phyloP scores from a whole-genome alignment of 2,329 filamentous ascomycete genomes.

The Tolypocladium album region DNA sequence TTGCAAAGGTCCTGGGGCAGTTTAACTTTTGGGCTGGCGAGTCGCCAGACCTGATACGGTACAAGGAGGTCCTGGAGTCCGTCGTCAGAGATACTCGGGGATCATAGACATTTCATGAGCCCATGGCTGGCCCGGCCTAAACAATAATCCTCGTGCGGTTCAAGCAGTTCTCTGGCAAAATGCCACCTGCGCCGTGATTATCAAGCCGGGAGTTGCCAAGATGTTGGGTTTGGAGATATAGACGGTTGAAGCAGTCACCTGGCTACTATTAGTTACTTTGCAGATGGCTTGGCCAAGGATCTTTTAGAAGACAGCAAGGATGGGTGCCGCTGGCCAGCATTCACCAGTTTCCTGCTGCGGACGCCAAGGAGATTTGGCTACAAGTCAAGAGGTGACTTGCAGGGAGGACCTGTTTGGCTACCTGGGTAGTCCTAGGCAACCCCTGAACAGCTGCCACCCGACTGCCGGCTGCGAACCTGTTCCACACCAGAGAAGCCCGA shows the following conservation, averaged over 20 bases:
- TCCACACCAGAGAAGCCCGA: background rate
- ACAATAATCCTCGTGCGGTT: background rate
- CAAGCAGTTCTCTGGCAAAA: background rate
- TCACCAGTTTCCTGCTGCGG: background rate
- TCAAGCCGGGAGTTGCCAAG: background rate
- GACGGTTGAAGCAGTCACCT: background rate
- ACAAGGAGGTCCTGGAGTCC: conserved; percentile 6
- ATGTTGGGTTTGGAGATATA: background rate
- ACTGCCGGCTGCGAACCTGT: background rate
- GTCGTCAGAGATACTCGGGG: conserved; percentile 7
- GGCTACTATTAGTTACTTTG: background rate
- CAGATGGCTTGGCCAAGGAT: background rate
- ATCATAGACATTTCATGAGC: conserved; percentile 4
- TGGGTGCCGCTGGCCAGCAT: background rate
- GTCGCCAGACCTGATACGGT: conserved; percentile 6
- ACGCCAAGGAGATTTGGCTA: background rate
- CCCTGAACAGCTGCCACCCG: background rate
- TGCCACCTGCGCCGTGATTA: background rate
- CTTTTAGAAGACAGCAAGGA: background rate
- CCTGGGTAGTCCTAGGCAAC: background rate
- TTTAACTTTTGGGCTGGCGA: conserved; percentile 11
- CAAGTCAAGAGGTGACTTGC: background rate
- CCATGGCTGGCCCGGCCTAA: background rate
- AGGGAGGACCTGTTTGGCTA: background rate
- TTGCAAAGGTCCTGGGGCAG: conserved; percentile 8